Percentiles rank a stretch among this genome's conserved stretches.
Conservation (phyloP, 306 rosid species). For the Prunus mira region DNA sequence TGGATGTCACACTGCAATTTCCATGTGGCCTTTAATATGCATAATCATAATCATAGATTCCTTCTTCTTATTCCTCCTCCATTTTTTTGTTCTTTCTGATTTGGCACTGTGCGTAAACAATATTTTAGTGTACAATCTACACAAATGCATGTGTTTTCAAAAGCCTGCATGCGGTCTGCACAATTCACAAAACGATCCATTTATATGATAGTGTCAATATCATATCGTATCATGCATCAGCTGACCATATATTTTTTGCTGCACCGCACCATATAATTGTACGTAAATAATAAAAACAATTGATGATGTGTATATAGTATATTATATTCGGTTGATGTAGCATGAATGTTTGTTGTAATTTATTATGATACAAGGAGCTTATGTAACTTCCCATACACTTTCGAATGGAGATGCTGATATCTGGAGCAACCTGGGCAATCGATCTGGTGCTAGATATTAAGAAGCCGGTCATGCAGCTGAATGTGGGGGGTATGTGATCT, state of each 20-base stretch:
- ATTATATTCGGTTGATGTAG: not conserved
- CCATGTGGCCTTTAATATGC: not conserved
- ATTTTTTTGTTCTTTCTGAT: not conserved
- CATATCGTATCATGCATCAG: not conserved
- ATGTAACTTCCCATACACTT: too few species aligned
- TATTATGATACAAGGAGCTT: not conserved
- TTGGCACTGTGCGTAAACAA: not conserved
- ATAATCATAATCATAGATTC: not conserved
- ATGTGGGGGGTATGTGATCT: too few species aligned
- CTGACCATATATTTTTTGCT: not conserved
- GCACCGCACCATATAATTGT: not conserved
- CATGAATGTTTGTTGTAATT: not conserved
- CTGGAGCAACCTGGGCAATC: too few species aligned
- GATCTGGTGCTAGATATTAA: too few species aligned
- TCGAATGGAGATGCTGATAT: too few species aligned
- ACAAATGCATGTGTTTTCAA: slow-evolving; percentile 2
- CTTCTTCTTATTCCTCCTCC: not conserved
- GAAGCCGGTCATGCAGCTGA: too few species aligned
- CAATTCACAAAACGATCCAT: slow-evolving; percentile 1
- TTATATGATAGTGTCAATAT: not conserved
- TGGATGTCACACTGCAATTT: not conserved
- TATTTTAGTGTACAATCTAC: not conserved
- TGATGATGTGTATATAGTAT: not conserved
- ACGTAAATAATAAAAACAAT: not conserved
- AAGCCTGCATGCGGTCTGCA: slow-evolving; percentile 2